Evolutionary conservation across 345 rosid species (phyloP), one percentile per base, ranked within the genome.

Genomic region (Clausena lansium): DNA sequence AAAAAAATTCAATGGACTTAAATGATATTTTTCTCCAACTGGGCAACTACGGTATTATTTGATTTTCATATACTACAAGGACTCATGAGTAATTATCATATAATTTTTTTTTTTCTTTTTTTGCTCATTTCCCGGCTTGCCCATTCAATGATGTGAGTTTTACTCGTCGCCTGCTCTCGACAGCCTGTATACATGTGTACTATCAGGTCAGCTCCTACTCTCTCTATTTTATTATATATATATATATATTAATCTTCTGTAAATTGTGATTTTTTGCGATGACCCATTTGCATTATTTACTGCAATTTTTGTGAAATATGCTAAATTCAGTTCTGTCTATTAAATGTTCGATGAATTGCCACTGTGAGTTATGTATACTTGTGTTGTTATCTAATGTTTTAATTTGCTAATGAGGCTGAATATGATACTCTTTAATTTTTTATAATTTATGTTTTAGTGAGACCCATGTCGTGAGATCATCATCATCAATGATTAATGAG

Each of bases 401-500:
- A 19, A 39, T 64, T 62, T 64, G 62, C 13, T 10, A 22, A 57
- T 35, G 33, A n/a, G 36, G 30, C 9, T 17, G 62, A 33, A 20
- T 45, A 13, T 20, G 30, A 57, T 6, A 3, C 30, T 30, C 22
- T 30, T 36, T 47, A 17, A 6, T 74, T 30, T 28, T 20, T 63
- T 75, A 64, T 47, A 22, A 30, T 22, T 74, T 64, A 64, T 63
- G 10, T 75, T 75, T 50, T 15, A 32, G 70, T 11, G 30, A 45
- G 47, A 33, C 32, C 70, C 61, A 8, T 64, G 20, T 75, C 2
- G 14, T 50, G 36, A 50, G 61, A 64, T 30, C 32, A 30, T 75
- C 32, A 47, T 63, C 14, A 22, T 63, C 22, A 47, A 22, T 45
- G 59, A 11, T 62, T 24, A 71, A 11, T 35, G 65, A 72, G 58